phyloP scores from a whole-genome alignment of 768 basidiomycete genomes.

The Russula emetica region DNA sequence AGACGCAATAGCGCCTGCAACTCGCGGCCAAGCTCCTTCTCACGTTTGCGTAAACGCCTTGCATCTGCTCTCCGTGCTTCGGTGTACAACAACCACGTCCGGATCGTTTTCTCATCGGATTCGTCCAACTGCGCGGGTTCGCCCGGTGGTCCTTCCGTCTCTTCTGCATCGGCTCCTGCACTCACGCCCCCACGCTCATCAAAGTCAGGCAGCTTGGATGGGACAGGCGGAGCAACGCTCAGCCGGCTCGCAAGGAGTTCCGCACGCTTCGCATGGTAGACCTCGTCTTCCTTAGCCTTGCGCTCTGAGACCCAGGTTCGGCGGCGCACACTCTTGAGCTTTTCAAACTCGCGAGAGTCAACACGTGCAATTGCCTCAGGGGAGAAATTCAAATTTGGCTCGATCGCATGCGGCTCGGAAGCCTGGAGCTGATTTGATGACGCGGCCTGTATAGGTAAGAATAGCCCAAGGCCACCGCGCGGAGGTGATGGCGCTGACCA shows the following conservation, averaged over 20 bases:
- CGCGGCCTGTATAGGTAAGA: constrained; percentile 26
- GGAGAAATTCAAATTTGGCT: constrained; percentile 26
- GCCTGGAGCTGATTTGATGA: constrained; percentile 19
- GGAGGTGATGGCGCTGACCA: constrained; percentile 19
- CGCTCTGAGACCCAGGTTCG: constrained; percentile 26
- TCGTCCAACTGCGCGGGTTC: constrained; percentile 33
- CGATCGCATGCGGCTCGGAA: constrained; percentile 17
- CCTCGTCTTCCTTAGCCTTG: constrained; percentile 26
- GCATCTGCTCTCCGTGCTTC: constrained; percentile 39
- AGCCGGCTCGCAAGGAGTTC: constrained; percentile 23
- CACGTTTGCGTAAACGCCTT: constrained; percentile 44
- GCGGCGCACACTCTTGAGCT: constrained; percentile 24
- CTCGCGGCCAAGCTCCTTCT: constrained; percentile 54
- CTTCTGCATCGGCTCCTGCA: constrained; percentile 31
- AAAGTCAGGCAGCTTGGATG: constrained; percentile 28
- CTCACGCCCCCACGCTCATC: constrained; percentile 32
- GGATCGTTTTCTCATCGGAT: constrained; percentile 25
- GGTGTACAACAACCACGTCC: constrained; percentile 35
- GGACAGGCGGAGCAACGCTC: constrained; percentile 25
- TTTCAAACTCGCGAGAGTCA: constrained; percentile 20
- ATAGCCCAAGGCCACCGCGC: constrained; percentile 22
- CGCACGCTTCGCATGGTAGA: constrained; percentile 20
- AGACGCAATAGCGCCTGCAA: constrained; percentile 52
- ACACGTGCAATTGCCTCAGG: constrained; percentile 12
- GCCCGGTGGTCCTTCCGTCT: constrained; percentile 39